These are phyloP conservation scores for Penicillium cataractarum DNA, from an alignment of 495 filamentous ascomycete genomes.

Conservation along the genomic window DNA sequence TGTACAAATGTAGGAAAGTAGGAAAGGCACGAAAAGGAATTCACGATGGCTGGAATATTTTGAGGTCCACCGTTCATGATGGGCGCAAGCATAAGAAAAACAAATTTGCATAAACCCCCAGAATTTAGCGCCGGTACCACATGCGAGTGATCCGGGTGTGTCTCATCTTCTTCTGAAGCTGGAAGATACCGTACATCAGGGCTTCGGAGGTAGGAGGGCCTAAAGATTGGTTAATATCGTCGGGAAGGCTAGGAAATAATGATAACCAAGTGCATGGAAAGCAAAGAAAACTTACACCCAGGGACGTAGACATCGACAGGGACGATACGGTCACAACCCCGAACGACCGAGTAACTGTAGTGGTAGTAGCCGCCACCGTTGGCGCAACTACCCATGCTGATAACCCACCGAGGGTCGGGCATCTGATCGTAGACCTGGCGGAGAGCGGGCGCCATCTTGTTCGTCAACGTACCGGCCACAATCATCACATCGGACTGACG, in stretches of 20 bases:
- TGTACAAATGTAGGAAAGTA: constrained; percentile 28
- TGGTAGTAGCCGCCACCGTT: constrained; percentile 98
- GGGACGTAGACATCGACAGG: constrained; percentile 98
- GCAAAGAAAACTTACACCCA: constrained; percentile 59
- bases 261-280: background rate
- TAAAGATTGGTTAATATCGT: constrained; percentile 30
- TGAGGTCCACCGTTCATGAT: constrained; percentile 23
- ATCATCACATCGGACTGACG: constrained; percentile 99
- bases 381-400: constrained; percentile 92
- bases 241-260: background rate
- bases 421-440: constrained; percentile 98
- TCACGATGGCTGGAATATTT: constrained; percentile 27
- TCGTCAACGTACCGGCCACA: constrained; percentile 92
- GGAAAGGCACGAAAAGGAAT: constrained; percentile 23
- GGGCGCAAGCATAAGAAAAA: constrained; percentile 22
- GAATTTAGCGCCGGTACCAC: constrained; percentile 51
- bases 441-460: constrained; percentile 97
- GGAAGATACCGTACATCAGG: constrained; percentile 92
- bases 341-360: constrained; percentile 90
- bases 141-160: constrained; percentile 65
- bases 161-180: constrained; percentile 92
- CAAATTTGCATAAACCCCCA: background rate
- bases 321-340: constrained; percentile 92
- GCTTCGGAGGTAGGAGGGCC: constrained; percentile 87
- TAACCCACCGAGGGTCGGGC: constrained; percentile 95